Base-by-base conservation (phyloP, 331 rosid species). In the Ulmus americana region DNA sequence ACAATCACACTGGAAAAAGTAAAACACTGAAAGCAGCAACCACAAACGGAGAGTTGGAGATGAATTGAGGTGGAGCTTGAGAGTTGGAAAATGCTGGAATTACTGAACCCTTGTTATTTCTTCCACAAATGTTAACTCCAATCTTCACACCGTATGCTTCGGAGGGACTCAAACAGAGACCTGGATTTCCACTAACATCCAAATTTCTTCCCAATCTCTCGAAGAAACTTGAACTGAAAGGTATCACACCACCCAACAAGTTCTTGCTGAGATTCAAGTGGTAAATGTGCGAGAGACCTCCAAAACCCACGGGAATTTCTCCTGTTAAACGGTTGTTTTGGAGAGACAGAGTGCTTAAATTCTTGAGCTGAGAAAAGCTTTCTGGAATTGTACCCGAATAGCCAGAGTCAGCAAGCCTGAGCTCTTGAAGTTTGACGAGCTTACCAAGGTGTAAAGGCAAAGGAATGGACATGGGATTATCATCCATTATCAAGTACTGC, bases 401-500 rank as follows among this genome's bases (percentile, higher is more conserved):
- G 12, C 84, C 86, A 40, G 75, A 82, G 62, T 68, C 72, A 8
- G 81, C 77, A 16, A 82, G 79, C 70, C 86, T 75, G 18, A 82
- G 81, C 61, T 82, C 86, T 66, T 82, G 84, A 1, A 82, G 76
- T 22, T 73, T 79, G 75, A 66, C 69, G 9, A 82, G 57, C 54
- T 76, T 55, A 3, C 86, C 83, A n/a, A 82, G 40, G 63, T 67
- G 70, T 0, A 66, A 3, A 35, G 86, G 84, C 64, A 82, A 73
- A 61, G 77, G 59, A 0, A 44, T 48, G 43, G 70, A 40, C 73
- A 78, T 79, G 14, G 83, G 86, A 69, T 82, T 82, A 10, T 70
- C 79, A 58, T 82, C 84, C 79, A 82, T 69, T n/a, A 82, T 82
- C 40, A 82, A 70, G 48, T 82, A 82, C 73, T 82, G 86, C 73